Percentiles rank a stretch among this genome's conserved stretches.
These are phyloP conservation scores for Scheffersomyces insectosa DNA, from an alignment of 1,139 yeast genomes.

Conservation along the genomic window DNA sequence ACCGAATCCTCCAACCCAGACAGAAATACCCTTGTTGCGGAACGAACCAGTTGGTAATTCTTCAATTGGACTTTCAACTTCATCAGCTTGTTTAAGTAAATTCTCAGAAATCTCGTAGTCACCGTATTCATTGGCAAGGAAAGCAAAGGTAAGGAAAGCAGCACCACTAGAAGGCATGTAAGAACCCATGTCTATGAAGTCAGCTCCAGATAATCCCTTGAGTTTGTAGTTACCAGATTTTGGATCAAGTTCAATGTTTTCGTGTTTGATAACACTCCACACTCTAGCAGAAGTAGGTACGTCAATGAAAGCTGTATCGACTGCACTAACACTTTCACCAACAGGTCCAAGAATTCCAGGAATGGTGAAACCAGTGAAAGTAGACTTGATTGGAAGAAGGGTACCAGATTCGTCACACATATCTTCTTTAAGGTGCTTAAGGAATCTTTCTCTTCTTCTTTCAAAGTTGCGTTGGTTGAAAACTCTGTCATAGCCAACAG, in stretches of 20 bases:
- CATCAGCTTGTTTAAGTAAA: constrained; percentile 6
- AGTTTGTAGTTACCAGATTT: constrained; percentile 4
- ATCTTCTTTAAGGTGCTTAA: constrained; percentile 6
- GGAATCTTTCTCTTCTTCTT: constrained; percentile 2
- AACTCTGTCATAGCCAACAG: constrained; percentile 4
- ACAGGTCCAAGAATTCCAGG: constrained; percentile 6
- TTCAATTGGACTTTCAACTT: constrained; percentile 4
- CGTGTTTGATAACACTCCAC: neutral
- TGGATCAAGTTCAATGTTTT: constrained; percentile 1
- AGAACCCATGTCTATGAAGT: constrained; percentile 6
- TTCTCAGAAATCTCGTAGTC: constrained; percentile 4
- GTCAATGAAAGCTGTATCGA: constrained; percentile 5
- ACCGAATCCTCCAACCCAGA: constrained; percentile 2
- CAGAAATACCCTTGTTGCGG: constrained; percentile 2
- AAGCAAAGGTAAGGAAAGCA: constrained; percentile 5
- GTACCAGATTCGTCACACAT: constrained; percentile 6
- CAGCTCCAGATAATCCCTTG: constrained; percentile 5
- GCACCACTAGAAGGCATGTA: constrained; percentile 5
- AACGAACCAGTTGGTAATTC: constrained; percentile 6
- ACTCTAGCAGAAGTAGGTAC: constrained; percentile 1
- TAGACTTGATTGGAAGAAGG: constrained; percentile 6
- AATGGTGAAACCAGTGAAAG: constrained; percentile 7
- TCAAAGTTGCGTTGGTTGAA: constrained; percentile 6
- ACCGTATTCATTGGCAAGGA: constrained; percentile 6
- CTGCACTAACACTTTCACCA: constrained; percentile 5